Evolutionary conservation across 306 rosid species (phyloP), one percentile per base, ranked within the genome.

Genomic region (Pueraria montana): DNA sequence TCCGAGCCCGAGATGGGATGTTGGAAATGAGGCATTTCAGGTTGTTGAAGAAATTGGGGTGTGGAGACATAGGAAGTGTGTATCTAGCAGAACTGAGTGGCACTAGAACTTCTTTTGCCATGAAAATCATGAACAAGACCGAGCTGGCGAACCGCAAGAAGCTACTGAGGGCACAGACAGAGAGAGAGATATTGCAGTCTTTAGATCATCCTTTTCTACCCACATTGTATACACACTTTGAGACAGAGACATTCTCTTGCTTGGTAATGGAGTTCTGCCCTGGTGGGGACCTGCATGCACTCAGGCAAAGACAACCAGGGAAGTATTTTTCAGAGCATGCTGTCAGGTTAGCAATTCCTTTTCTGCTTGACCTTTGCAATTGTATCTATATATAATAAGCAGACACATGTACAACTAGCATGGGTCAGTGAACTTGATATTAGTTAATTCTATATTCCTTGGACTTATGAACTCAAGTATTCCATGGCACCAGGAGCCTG

Each of bases 211-310:
- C 99, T 16, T 96, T 96, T 78, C 85, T 96, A 20, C 99, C 99
- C 17, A 91, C 99, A 63, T 84, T 96, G 70, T 94, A 96, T 74
- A 86, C 99, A 45, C 93, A 92, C 68, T 94, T 94, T 72, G 98
- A 92, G 86, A 91, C 95, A 8, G 98, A 91, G 17, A 88, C 90
- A 77, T 91, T 90, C 87, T 91, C 97, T 53, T 96, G 97, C 86
- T 88, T 96, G 92, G 92, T 92, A 38, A 94, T 96, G 97, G 99
- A 96, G 87, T 94, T 89, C 59, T 96, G 99, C 82, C 97, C 99
- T 0, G 98, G 97, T 23, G 99, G 99, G 20, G 99, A 96, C 78
- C 84, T 96, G 81, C 97, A 96, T 42, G 92, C 96, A 7, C 91
- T 96, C 59, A 87, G 97, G 88, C 99, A 96, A 86, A 90, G 88